A percentile compares a stretch with the other conserved stretches of the same genome.
Evolutionary conservation across 129 eudicot species (phyloP).

Genomic region (Flaveria trinervia): DNA sequence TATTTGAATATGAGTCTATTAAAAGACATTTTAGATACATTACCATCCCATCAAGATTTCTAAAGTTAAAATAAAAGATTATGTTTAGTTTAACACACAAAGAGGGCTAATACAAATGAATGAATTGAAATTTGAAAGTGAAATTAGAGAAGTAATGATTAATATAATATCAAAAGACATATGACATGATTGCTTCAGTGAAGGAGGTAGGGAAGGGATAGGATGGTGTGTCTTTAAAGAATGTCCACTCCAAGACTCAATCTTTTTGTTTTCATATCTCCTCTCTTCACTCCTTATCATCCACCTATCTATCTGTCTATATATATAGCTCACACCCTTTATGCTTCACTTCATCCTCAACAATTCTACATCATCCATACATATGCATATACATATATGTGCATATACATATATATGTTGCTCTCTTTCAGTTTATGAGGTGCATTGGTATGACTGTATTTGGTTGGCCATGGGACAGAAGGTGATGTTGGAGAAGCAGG

Average conservation of each 20-base stretch:
- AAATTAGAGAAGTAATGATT: slow-evolving; percentile 31
- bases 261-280: slow-evolving; percentile 32
- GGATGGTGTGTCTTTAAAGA: slow-evolving; percentile 61
- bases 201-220: slow-evolving; percentile 33
- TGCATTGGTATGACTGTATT: neutral
- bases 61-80: neutral
- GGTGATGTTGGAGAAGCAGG: slow-evolving; percentile 82
- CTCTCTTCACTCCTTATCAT: neutral
- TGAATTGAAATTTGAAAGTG: neutral
- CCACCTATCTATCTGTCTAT: neutral
- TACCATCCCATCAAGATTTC: too few relatives aligned
- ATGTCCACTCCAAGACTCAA: slow-evolving; percentile 72
- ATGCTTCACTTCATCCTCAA: neutral
- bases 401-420: too few relatives aligned
- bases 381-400: neutral
- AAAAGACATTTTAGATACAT: too few relatives aligned
- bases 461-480: slow-evolving; percentile 40
- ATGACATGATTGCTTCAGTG: slow-evolving; percentile 38
- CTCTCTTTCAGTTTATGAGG: neutral
- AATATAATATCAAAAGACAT: slow-evolving; percentile 31
- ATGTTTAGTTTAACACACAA: neutral
- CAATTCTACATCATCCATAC: neutral
- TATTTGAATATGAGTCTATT: too few relatives aligned
- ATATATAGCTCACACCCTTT: neutral
- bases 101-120: neutral